These are phyloP conservation scores for Syzygium aromaticum DNA, from an alignment of 345 rosid species.

Conservation along the genomic window DNA sequence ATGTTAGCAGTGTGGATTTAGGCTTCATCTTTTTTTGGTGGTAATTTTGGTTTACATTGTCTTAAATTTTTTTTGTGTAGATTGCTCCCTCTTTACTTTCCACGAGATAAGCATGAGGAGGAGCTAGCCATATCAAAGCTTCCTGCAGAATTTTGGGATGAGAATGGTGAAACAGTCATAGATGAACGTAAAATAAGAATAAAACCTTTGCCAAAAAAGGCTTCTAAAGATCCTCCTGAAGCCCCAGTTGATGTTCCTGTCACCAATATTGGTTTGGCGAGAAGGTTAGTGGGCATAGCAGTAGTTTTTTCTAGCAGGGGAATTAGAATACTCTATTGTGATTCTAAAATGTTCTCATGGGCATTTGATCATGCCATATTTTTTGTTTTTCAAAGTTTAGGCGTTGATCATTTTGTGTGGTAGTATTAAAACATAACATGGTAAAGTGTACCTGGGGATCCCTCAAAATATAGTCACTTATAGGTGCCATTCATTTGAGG, in stretches of 20 bases:
- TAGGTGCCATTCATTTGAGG: background rate
- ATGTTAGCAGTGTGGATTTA: background rate
- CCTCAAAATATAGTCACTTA: background rate
- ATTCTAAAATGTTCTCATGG: background rate
- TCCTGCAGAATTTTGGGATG: slow-evolving; percentile 98
- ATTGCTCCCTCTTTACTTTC: slow-evolving; percentile 93
- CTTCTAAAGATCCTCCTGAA: slow-evolving; percentile 49
- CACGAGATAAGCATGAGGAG: slow-evolving; percentile 94
- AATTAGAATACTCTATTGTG: background rate
- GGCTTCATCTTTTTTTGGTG: background rate
- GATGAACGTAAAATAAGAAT: slow-evolving; percentile 98
- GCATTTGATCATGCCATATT: background rate
- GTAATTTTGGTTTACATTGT: background rate
- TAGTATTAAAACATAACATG: background rate
- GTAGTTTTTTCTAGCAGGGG: background rate
- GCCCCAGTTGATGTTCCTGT: slow-evolving; percentile 52
- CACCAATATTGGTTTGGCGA: slow-evolving; percentile 68
- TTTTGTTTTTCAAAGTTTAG: background rate
- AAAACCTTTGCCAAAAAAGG: slow-evolving; percentile 82
- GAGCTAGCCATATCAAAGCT: slow-evolving; percentile 81
- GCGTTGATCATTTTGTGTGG: background rate
- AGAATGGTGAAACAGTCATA: slow-evolving; percentile 89
- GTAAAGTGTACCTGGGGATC: background rate
- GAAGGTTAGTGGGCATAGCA: slow-evolving; percentile 49
- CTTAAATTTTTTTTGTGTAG: slow-evolving; percentile 25